These are phyloP conservation scores for Rhodosporidiobolus odoratus DNA, from an alignment of 768 basidiomycete species.

Conservation along the genomic window DNA sequence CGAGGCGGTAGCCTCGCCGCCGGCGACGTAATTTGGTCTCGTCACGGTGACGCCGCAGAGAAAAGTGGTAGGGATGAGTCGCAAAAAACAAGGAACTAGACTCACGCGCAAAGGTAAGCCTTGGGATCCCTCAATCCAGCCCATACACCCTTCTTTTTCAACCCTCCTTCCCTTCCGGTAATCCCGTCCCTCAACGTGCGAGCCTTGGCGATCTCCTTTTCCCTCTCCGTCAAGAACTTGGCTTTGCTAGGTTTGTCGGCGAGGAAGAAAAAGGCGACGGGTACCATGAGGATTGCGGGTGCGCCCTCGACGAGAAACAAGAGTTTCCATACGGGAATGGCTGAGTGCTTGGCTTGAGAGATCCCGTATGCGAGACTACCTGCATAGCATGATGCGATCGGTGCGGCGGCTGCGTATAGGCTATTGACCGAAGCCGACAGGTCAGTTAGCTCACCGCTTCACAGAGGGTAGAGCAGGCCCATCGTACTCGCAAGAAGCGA, in stretches of 20 bases:
- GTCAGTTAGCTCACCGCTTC: too few species aligned
- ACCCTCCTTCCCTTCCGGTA: constrained; percentile 1
- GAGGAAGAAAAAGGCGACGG: constrained; percentile 12
- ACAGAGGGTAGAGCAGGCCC: background rate
- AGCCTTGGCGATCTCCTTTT: constrained; percentile 7
- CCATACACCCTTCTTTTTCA: background rate
- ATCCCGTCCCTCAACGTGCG: background rate
- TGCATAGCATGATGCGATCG: constrained; percentile 8
- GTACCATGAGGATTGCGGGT: constrained; percentile 8
- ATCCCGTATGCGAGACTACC: constrained; percentile 24
- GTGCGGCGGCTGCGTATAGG: constrained; percentile 1
- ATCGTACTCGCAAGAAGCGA: too few species aligned
- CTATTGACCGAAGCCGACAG: background rate
- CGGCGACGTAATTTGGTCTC: too few species aligned
- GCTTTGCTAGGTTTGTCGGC: constrained; percentile 15
- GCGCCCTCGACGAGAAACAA: constrained; percentile 18
- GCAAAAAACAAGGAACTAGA: background rate
- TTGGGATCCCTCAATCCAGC: constrained; percentile 7
- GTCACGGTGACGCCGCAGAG: too few species aligned
- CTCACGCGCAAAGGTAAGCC: constrained; percentile 10
- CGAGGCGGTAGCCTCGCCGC: too few species aligned
- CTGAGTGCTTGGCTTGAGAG: constrained; percentile 1
- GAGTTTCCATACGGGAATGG: constrained; percentile 1
- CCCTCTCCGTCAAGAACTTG: constrained; percentile 13
- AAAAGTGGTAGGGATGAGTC: background rate